These are phyloP conservation scores for Paspalum vaginatum DNA, from an alignment of 176 grass and related monocot genomes.

Conservation along the genomic window DNA sequence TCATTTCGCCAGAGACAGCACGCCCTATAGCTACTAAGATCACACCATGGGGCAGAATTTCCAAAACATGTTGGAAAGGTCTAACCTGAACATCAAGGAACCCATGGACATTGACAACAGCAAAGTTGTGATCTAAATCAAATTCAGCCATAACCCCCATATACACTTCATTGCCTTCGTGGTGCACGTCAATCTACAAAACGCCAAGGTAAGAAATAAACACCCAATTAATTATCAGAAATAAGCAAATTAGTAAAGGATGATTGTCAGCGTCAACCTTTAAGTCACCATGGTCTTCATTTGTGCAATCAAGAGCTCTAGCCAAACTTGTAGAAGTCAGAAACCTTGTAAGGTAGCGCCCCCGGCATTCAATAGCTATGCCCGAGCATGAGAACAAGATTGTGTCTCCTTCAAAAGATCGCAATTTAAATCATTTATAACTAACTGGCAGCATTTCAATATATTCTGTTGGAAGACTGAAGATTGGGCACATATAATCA, in stretches of 20 bases:
- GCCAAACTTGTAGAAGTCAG: not conserved
- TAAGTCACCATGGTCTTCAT: not conserved
- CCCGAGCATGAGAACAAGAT: constrained; percentile 13
- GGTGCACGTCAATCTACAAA: constrained; percentile 5
- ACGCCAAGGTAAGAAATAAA: not conserved
- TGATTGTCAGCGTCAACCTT: constrained; percentile 5
- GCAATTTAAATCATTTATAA: not conserved
- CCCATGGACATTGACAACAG: not conserved
- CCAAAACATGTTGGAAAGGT: not conserved
- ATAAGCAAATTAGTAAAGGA: not conserved
- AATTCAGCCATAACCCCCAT: not conserved
- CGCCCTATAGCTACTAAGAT: constrained; percentile 32
- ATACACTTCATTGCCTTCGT: not conserved
- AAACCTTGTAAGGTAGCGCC: not conserved
- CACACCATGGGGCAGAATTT: not conserved
- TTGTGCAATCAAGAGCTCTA: not conserved
- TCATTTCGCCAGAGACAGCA: not conserved
- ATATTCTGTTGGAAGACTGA: not conserved
- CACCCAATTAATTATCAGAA: not conserved
- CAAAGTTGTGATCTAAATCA: constrained; percentile 6
- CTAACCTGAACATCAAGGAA: not conserved
- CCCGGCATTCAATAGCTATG: not conserved
- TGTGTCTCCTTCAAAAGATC: constrained; percentile 6
- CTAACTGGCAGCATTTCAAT: not conserved
- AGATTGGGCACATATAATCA: not conserved